Conservation (phyloP, 2,329 filamentous ascomycete species). For the Alternaria burnsii region DNA sequence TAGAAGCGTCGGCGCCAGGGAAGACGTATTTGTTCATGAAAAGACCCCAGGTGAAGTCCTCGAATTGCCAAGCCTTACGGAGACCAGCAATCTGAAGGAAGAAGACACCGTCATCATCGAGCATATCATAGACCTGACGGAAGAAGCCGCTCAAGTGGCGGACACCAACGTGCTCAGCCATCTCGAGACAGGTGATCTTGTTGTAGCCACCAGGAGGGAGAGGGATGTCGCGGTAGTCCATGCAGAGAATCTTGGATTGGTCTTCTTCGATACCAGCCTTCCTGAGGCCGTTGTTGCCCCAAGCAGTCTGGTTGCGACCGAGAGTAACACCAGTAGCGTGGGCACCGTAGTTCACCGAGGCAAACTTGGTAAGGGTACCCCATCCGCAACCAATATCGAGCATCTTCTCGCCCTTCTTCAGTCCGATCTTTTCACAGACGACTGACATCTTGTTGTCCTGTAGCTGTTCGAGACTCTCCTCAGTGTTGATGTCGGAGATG, state of each 20-base stretch:
- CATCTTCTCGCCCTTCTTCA: constrained; percentile 81
- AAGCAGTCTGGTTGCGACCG: constrained; percentile 93
- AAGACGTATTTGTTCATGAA: constrained; percentile 99
- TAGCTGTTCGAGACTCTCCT: constrained; percentile 92
- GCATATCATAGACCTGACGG: constrained; percentile 90
- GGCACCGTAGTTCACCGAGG: constrained; percentile 89
- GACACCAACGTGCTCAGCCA: constrained; percentile 98
- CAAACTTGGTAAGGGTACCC: constrained; percentile 94
- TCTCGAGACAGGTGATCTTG: constrained; percentile 97
- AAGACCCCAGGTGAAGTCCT: constrained; percentile 96
- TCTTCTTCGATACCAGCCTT: constrained; percentile 82
- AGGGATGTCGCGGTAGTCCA: constrained; percentile 96
- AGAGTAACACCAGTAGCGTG: constrained; percentile 89
- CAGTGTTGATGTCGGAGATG: constrained; percentile 84
- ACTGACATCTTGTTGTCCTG: constrained; percentile 97
- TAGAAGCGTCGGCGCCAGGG: constrained; percentile 94
- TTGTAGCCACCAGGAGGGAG: constrained; percentile 80
- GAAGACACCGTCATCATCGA: constrained; percentile 94
- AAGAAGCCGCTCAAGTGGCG: constrained; percentile 84
- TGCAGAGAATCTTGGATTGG: constrained; percentile 92
- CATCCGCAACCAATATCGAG: constrained; percentile 98
- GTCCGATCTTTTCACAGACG: constrained; percentile 93
- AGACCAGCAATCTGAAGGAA: constrained; percentile 96
- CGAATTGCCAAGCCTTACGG: constrained; percentile 95
- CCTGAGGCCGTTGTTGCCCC: constrained; percentile 91